Base-by-base conservation (phyloP, 768 basidiomycete species). In the Lactifluus volemus region DNA sequence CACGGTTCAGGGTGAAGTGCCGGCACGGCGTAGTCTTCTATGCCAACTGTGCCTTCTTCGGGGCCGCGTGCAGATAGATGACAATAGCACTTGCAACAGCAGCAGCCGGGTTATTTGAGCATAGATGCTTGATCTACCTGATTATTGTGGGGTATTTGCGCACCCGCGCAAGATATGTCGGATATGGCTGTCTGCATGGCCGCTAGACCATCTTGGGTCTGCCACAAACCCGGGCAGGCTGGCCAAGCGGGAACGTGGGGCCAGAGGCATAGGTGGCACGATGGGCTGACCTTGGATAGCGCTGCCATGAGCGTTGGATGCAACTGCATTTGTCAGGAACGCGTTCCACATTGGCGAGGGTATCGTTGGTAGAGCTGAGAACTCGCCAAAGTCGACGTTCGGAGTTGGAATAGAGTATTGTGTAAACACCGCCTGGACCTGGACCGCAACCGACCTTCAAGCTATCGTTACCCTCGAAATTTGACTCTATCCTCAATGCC, bases 21-120 rank as follows among this genome's bases (percentile, higher is more conserved):
- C 41, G 25, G 30, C 61, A 63, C 3, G 61, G 52, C 14, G 56
- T 49, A 11, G 61, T 63, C 47, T 58, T 58, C 32, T 58, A 63
- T 7, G 61, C 45, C 52, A 63, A 19, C 14, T 54, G 51, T 5
- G n/a, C 56, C 4, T 49, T 52, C 19, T 49, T 58, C 21, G 61
- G 61, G 5, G 47, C 51, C 7, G 17, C 34, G 1, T 41, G 49
- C 29, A 25, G 25, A 8, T 45, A 45, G 17, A 38, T 21, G 19
- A 19, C 12, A n/a, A n/a, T n/a, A n/a, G n/a, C n/a, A n/a, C n/a
- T n/a, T n/a, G n/a, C n/a, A 1, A 21, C n/a, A 14, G 10, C 41
- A 11, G 4, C 34, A 5, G 19, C 4, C 10, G 17, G 29, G 21
- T 11, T 47, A 21, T n/a, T 1, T 44, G 4, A 21, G 29, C n/a